phyloP scores from a whole-genome alignment of 768 basidiomycete genomes.

The Phanerochaete sordida region DNA sequence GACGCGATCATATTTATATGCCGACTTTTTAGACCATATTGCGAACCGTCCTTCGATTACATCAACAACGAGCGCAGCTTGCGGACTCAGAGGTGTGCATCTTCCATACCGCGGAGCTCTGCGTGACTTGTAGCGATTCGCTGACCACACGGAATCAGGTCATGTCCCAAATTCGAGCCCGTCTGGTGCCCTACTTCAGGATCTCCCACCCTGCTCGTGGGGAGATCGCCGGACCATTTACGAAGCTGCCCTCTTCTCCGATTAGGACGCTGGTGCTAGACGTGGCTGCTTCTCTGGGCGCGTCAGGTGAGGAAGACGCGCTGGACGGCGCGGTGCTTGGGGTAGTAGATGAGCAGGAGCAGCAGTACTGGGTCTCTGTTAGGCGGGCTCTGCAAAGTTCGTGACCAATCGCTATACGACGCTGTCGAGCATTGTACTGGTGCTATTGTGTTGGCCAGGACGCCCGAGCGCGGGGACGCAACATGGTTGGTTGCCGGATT shows the following conservation, averaged over 20 bases:
- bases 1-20: background rate
- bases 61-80: conserved; percentile 7
- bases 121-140: background rate
- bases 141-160: conserved; percentile 31
- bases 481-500: background rate
- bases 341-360: background rate
- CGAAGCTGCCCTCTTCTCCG: conserved; percentile 49
- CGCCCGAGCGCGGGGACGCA: background rate
- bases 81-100: background rate
- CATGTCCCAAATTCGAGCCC: conserved; percentile 47
- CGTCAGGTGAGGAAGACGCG: background rate
- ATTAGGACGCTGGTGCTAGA: conserved; percentile 63
- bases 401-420: background rate
- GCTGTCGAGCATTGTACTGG: background rate
- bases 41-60: conserved; percentile 44
- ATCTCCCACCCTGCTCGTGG: conserved; percentile 76
- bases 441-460: background rate
- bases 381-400: background rate
- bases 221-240: conserved; percentile 71
- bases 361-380: conserved; percentile 9
- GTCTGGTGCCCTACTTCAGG: conserved; percentile 77
- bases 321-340: conserved; percentile 1
- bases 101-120: background rate
- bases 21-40: conserved; percentile 45
- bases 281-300: conserved; percentile 39